These are phyloP conservation scores for Lactifluus hygrophoroides DNA, from an alignment of 768 basidiomycete species.

Conservation along the genomic window DNA sequence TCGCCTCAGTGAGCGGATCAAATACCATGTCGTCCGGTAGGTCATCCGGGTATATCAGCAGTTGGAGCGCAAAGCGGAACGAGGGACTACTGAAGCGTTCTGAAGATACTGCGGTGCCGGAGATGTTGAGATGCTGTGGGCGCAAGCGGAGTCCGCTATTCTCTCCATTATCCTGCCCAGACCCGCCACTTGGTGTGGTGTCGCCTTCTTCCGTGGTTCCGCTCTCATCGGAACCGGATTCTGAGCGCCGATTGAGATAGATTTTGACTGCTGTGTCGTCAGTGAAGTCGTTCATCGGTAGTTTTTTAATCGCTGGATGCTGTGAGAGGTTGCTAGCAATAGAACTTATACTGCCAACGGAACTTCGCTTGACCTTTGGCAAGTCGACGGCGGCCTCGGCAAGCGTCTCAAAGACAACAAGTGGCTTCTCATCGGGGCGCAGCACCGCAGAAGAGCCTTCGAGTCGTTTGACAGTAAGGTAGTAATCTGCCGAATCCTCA, in stretches of 20 bases:
- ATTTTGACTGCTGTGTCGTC: slow-evolving; percentile 97
- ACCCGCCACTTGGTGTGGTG: slow-evolving; percentile 33
- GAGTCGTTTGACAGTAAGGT: slow-evolving; percentile 87
- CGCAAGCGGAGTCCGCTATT: slow-evolving; percentile 24
- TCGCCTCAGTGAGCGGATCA: slow-evolving; percentile 87
- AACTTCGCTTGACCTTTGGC: slow-evolving; percentile 87
- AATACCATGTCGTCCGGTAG: slow-evolving; percentile 93
- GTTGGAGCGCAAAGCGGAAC: slow-evolving; percentile 74
- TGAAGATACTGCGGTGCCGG: slow-evolving; percentile 38
- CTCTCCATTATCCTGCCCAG: slow-evolving; percentile 27
- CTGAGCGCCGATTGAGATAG: slow-evolving; percentile 68
- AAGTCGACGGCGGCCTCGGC: slow-evolving; percentile 72
- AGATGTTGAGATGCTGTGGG: slow-evolving; percentile 36
- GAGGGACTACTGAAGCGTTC: slow-evolving; percentile 81
- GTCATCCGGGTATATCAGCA: slow-evolving; percentile 83
- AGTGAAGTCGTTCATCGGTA: slow-evolving; percentile 96
- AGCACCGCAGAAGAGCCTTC: slow-evolving; percentile 78
- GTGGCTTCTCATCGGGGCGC: slow-evolving; percentile 64
- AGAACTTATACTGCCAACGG: slow-evolving; percentile 91
- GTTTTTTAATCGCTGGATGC: slow-evolving; percentile 90
- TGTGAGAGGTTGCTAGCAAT: slow-evolving; percentile 84
- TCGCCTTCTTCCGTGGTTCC: slow-evolving; percentile 35
- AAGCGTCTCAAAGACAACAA: slow-evolving; percentile 83
- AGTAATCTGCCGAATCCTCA: slow-evolving; percentile 59
- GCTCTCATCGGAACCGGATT: slow-evolving; percentile 33